Evolutionary conservation across 1,284 basidiomycete genomes (phyloP).

Genomic region (Apiotrichum domesticum): DNA sequence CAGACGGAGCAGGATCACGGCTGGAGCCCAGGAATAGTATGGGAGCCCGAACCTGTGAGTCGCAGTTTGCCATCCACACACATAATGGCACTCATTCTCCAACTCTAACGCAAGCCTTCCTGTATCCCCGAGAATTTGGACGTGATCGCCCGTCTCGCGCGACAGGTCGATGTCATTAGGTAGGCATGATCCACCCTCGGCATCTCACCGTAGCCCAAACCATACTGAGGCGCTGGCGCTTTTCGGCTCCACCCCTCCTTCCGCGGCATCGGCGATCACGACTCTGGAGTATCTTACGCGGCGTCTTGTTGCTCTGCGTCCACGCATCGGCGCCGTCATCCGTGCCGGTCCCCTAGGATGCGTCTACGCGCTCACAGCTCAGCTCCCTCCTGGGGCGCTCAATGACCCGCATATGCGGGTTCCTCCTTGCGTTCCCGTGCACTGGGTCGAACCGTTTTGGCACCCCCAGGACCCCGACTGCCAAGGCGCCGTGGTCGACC

Average conservation of each 20-base stretch:
- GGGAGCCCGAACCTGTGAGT: constrained; percentile 39
- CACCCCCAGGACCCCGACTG: constrained; percentile 8
- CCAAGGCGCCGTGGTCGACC: constrained; percentile 30
- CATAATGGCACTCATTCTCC: too few relatives aligned
- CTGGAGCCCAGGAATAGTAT: constrained; percentile 26
- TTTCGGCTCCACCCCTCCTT: constrained; percentile 15
- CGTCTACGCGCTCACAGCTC: constrained; percentile 21
- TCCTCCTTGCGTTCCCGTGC: constrained; percentile 10
- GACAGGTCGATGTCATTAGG: constrained; percentile 32
- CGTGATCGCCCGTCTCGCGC: constrained; percentile 15
- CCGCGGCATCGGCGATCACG: not conserved
- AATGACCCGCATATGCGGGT: not conserved
- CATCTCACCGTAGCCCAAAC: constrained; percentile 31
- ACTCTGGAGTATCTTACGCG: constrained; percentile 15
- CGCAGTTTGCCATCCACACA: not conserved
- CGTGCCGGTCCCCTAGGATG: constrained; percentile 28
- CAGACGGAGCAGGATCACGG: constrained; percentile 2
- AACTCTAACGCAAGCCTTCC: constrained; percentile 12
- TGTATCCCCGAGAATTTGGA: constrained; percentile 23
- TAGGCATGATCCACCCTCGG: not conserved
- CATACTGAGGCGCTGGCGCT: constrained; percentile 39
- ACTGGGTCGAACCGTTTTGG: constrained; percentile 35
- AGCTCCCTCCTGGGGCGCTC: not conserved
- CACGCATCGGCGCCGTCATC: constrained; percentile 25
- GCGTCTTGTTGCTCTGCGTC: constrained; percentile 13